Percentiles rank a stretch among this genome's conserved stretches.
Evolutionary conservation across 179 eudicot species (phyloP).

Genomic region (Actinidia chinensis): DNA sequence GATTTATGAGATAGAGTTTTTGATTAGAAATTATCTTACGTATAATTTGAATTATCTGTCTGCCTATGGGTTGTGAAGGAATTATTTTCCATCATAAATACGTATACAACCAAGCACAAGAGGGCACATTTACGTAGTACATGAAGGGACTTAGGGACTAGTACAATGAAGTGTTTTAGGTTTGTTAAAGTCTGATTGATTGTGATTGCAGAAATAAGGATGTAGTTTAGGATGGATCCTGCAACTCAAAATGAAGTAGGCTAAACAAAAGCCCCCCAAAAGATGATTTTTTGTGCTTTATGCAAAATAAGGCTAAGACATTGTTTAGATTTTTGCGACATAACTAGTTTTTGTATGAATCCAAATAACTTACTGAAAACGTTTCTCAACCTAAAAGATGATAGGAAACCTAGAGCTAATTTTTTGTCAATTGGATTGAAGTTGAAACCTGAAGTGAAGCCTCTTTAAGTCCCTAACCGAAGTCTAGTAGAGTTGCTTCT

Average conservation of each 20-base stretch:
- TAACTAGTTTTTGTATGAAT: too few species aligned
- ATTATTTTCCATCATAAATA: neutral
- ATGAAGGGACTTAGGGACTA: too few species aligned
- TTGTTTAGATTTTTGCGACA: too few species aligned
- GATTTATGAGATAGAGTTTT: neutral
- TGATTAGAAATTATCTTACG: neutral
- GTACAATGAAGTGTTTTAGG: too few species aligned
- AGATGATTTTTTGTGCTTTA: too few species aligned
- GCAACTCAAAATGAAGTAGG: neutral
- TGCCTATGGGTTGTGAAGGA: neutral
- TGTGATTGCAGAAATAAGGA: neutral
- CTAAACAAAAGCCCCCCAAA: neutral
- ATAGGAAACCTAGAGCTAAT: too few species aligned
- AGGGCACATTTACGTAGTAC: neutral
- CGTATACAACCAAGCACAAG: neutral
- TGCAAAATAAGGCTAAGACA: too few species aligned
- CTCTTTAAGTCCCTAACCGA: neutral
- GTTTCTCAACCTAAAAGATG: neutral
- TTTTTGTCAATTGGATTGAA: too few species aligned
- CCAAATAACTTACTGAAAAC: too few species aligned
- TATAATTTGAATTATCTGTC: neutral
- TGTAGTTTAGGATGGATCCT: neutral
- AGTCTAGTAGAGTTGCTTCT: neutral
- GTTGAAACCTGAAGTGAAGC: too few species aligned
- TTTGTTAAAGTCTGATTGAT: too few species aligned